Conservation (phyloP, 2,329 filamentous ascomycete genomes). For the Xylariales sp. region DNA sequence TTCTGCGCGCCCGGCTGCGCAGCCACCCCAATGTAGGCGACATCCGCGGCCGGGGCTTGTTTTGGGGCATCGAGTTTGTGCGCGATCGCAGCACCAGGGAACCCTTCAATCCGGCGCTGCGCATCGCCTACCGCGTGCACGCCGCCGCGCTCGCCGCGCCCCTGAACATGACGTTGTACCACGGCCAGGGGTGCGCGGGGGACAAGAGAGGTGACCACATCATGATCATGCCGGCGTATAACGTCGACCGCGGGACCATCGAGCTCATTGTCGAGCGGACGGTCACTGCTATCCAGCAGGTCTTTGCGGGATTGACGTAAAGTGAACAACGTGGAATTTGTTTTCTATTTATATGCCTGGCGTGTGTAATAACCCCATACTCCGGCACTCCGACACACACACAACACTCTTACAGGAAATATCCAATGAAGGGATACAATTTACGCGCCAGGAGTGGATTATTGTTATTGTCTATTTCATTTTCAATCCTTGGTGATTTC, state of each 20-base stretch:
- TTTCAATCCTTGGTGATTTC: too few species aligned
- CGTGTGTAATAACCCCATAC: too few species aligned
- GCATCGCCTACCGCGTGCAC: constrained; percentile 12
- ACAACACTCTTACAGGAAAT: too few species aligned
- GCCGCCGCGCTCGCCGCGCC: constrained; percentile 8
- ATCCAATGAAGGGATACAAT: too few species aligned
- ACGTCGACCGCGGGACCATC: constrained; percentile 11
- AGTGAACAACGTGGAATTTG: too few species aligned
- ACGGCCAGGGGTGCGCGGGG: constrained; percentile 16
- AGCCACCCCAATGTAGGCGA: constrained; percentile 34
- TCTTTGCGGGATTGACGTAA: too few species aligned
- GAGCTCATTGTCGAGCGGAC: constrained; percentile 15
- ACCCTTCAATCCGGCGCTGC: constrained; percentile 3
- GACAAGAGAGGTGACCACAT: constrained; percentile 16
- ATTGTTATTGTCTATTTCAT: too few species aligned
- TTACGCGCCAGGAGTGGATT: too few species aligned
- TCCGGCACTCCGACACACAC: too few species aligned
- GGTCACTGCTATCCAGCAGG: constrained; percentile 8
- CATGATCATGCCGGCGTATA: constrained; percentile 19
- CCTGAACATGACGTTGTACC: constrained; percentile 13
- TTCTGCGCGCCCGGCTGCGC: constrained; percentile 23
- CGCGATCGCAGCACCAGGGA: constrained; percentile 15
- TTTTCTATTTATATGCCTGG: too few species aligned
- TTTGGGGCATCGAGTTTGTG: constrained; percentile 40
- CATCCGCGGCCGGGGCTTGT: constrained; percentile 37